These are phyloP conservation scores for Chaetoscypha palmicola DNA, from an alignment of 2,329 filamentous ascomycete species.

Conservation along the genomic window DNA sequence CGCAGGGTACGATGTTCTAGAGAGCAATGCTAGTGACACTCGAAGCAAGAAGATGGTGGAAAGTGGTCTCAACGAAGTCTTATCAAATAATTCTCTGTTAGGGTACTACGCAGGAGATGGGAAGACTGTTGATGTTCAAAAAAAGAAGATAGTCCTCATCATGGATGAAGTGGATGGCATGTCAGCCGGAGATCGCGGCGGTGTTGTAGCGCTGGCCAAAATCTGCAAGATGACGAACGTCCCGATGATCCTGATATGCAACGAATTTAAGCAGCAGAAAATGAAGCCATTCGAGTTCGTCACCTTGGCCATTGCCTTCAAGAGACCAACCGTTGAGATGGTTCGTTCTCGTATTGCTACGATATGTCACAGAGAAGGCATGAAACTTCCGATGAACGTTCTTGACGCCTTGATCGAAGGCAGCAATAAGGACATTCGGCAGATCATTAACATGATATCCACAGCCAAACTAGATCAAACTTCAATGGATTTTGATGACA, in stretches of 20 bases:
- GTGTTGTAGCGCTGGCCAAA: constrained; percentile 87
- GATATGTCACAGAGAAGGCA: constrained; percentile 83
- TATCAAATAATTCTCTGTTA: constrained; percentile 87
- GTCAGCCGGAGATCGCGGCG: constrained; percentile 93
- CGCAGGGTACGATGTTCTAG: constrained; percentile 87
- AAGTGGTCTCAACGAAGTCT: constrained; percentile 74
- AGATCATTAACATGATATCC: constrained; percentile 98
- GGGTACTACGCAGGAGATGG: constrained; percentile 85
- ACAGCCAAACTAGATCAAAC: constrained; percentile 83
- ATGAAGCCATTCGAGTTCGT: constrained; percentile 96
- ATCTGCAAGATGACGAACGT: constrained; percentile 94
- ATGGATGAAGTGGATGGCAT: constrained; percentile 99
- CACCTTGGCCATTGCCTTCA: constrained; percentile 79
- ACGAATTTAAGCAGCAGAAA: constrained; percentile 85
- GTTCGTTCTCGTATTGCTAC: constrained; percentile 90
- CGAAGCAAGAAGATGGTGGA: constrained; percentile 96
- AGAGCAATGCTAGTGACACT: constrained; percentile 93
- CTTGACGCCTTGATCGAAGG: constrained; percentile 94
- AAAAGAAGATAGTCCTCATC: constrained; percentile 91
- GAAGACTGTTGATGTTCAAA: constrained; percentile 68
- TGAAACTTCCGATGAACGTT: constrained; percentile 77
- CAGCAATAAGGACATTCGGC: constrained; percentile 89
- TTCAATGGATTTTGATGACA: constrained; percentile 74
- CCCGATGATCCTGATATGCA: constrained; percentile 95
- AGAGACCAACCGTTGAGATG: constrained; percentile 82